Percentiles rank a stretch among this genome's conserved stretches.
These are phyloP conservation scores for Thalia dealbata DNA, from an alignment of 176 grass and related monocot species.

Conservation along the genomic window DNA sequence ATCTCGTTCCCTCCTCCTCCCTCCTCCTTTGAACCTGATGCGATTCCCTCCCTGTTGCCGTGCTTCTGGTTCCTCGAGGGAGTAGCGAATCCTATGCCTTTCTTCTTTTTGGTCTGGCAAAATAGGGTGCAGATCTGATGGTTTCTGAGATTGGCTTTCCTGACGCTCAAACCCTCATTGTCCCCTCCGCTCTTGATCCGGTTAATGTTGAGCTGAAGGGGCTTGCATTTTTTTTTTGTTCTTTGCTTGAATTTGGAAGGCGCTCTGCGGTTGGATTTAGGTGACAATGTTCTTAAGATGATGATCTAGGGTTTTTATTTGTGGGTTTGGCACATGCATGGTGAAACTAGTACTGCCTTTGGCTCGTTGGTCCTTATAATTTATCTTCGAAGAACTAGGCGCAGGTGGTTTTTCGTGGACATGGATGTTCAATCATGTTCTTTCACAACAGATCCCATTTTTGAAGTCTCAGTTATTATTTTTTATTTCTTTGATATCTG, in stretches of 20 bases:
- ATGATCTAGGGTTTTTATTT: neutral
- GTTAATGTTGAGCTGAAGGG: neutral
- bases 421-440: neutral
- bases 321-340: neutral
- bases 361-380: neutral
- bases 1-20: neutral
- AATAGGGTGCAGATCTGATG: neutral
- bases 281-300: neutral
- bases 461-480: too few relatives aligned
- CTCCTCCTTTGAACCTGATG: neutral
- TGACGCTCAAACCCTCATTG: neutral
- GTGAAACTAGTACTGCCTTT: neutral
- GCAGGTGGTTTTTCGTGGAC: neutral
- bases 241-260: neutral
- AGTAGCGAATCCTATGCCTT: neutral
- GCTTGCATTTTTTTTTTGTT: neutral
- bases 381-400: neutral
- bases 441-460: neutral
- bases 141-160: neutral
- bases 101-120: neutral
- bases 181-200: too few relatives aligned
- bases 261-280: neutral
- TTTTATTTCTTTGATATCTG: too few relatives aligned
- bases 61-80: neutral
- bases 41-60: neutral